Conservation (phyloP, 2,329 filamentous ascomycete genomes). For the Aaosphaeria pasadenensis region DNA sequence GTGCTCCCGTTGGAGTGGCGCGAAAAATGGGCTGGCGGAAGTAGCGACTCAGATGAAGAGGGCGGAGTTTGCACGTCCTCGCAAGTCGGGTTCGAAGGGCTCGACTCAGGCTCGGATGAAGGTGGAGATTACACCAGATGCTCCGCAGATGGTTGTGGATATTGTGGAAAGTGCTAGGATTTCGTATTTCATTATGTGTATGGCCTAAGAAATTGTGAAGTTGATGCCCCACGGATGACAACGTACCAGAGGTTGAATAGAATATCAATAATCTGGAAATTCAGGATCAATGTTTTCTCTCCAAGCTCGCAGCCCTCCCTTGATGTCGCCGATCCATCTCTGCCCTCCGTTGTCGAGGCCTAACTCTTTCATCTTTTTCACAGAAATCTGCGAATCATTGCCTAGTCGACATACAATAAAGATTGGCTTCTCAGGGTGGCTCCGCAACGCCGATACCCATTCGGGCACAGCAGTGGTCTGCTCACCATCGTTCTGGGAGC, state of each 20-base stretch:
- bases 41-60: neutral
- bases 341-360: conserved; percentile 52
- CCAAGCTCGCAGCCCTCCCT: conserved; percentile 72
- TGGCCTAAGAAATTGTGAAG: too few relatives aligned
- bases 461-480: neutral
- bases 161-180: conserved; percentile 1
- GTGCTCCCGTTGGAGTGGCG: conserved; percentile 15
- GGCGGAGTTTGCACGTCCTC: neutral
- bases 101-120: neutral
- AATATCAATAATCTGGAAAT: conserved; percentile 55
- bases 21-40: neutral
- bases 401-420: conserved; percentile 73
- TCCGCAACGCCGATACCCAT: conserved; percentile 28
- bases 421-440: conserved; percentile 50
- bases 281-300: conserved; percentile 61
- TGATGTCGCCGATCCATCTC: conserved; percentile 67
- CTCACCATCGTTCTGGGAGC: conserved; percentile 7
- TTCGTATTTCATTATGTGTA: neutral
- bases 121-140: neutral
- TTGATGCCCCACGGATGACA: too few relatives aligned
- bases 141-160: neutral
- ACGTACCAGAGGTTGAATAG: too few relatives aligned
- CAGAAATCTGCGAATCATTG: conserved; percentile 73
- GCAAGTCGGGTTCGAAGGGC: neutral
- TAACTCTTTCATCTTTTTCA: conserved; percentile 62